These are phyloP conservation scores for Dictyostelium intermedium DNA, from an alignment of 78 protist genomes.

Conservation along the genomic window DNA sequence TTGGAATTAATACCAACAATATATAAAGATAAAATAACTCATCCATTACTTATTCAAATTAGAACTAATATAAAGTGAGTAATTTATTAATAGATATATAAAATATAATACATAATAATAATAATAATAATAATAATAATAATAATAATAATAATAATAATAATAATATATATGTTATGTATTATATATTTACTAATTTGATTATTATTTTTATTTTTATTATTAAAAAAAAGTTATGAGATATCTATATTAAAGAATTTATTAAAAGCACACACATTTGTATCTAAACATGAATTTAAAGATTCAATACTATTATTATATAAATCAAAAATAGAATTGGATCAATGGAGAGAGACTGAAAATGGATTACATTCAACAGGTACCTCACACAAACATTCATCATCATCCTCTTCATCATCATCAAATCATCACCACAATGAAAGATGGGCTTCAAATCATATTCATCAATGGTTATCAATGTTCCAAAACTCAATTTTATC, in stretches of 20 bases:
- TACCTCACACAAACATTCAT: background rate
- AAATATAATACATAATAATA: background rate
- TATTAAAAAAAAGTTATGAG: conserved; percentile 21
- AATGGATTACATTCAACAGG: background rate
- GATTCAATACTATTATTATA: conserved; percentile 49
- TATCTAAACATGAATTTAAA: conserved; percentile 55
- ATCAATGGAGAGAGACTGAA: conserved; percentile 56
- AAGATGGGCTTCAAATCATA: conserved; percentile 51
- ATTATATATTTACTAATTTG: no score
- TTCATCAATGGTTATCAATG: conserved; percentile 63
- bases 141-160: background rate
- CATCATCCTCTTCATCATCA: background rate
- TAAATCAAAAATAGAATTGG: conserved; percentile 41
- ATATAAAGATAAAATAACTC: conserved; percentile 66
- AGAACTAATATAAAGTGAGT: conserved; percentile 64
- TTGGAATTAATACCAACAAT: conserved; percentile 41
- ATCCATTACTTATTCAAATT: conserved; percentile 59
- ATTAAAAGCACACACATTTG: conserved; percentile 16
- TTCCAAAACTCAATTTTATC: conserved; percentile 24
- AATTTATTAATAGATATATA: background rate
- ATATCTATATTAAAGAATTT: conserved; percentile 51
- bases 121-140: background rate
- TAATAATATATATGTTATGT: no score
- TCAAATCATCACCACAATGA: background rate
- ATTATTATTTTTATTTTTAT: no score